Base-by-base conservation (phyloP, 2,329 filamentous ascomycete genomes). In the Penicillium sp. region DNA sequence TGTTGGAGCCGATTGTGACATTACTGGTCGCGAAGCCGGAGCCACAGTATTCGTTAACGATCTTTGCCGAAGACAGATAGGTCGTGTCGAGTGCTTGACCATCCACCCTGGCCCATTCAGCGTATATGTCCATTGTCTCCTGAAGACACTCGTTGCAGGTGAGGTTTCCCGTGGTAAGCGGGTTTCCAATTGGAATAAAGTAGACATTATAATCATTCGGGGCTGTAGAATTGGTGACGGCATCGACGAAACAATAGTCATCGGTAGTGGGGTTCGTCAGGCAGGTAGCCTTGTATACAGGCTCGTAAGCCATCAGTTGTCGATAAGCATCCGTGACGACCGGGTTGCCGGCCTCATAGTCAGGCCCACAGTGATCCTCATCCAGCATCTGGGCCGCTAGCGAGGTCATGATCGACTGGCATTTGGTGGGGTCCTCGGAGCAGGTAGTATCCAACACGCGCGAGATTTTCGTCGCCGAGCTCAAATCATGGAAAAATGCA, bases 111-210 rank as follows among this genome's bases (percentile, higher is more conserved):
- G 89, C 85, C 27, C 87, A 88, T 0, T 82, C 75, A 51, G 89
- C 85, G 73, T 89, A 97, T 18, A 96, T 83, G 25, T 81, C 81
- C 91, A 97, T 96, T 4, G 89, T 93, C 57, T 89, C 80, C 67
- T 87, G 81, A 42, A 94, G 79, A 71, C 94, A 97, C 40, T 77
- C 76, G 64, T 84, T 87, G 77, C 94, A 99, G 1, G 82, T 85
- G 1, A 92, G 90, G n/a, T 81, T 79, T 22, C 82, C 82, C 14
- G 78, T 80, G 0, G 90, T 89, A 12, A 97, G 77, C 0, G 80
- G 73, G 40, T 86, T 81, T 56, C 94, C 94, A 53, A 96, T 81
- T 0, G 92, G 90, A 3, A 97, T 79, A 67, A 89, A 93, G 76
- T 97, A 99, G 33, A 94, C 82, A 68, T 92, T 93, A 31, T 85